Evolutionary conservation across 2,329 filamentous ascomycete species (phyloP), one percentile per base, ranked within the genome.

Genomic region (Cytospora leucostoma): DNA sequence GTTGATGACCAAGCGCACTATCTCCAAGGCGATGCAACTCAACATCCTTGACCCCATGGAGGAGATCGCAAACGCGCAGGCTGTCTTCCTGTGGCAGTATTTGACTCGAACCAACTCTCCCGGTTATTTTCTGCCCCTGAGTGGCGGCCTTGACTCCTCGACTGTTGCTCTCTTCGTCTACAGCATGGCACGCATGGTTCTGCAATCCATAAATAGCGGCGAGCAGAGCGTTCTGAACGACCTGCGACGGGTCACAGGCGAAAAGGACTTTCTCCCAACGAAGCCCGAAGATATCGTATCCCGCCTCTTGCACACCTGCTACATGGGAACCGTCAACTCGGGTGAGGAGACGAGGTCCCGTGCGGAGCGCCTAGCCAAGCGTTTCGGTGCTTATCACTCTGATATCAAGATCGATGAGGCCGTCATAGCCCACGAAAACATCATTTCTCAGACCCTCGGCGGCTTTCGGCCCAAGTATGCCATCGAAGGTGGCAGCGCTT

Each of bases 361-460:
- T 47, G 88, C 90, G 3, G 82, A 83, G 68, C 78, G 83, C 1
- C 78, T 93, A 1, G 74, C 80, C 3, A 69, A 78, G 11, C 80
- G 77, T 7, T 90, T 93, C 54, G 90, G 90, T 2, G 79, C 84
- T 6, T 87, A 91, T 68, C 91, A 94, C 71, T 79, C 84, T 5
- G 84, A 92, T 70, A 78, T 91, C 58, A 85, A 91, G 68, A 91
- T 93, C 64, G 90, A 93, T 69, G 87, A 74, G 47, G 79, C 77
- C n/a, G 86, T 88, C 50, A 84, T 83, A 7, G 79, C 84, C 1
- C 83, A 88, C 67, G 68, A 73, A 40, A 63, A 67, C 19, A 70
- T 74, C 54, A 67, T 74, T 32, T 61, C 68, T 10, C 66, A 70
- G 37, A 69, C 72, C 3, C 65, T 73, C 1, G 61, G 27, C 17